Base-by-base conservation (phyloP, 345 rosid genomes). In the Eucalyptus cloeziana region DNA sequence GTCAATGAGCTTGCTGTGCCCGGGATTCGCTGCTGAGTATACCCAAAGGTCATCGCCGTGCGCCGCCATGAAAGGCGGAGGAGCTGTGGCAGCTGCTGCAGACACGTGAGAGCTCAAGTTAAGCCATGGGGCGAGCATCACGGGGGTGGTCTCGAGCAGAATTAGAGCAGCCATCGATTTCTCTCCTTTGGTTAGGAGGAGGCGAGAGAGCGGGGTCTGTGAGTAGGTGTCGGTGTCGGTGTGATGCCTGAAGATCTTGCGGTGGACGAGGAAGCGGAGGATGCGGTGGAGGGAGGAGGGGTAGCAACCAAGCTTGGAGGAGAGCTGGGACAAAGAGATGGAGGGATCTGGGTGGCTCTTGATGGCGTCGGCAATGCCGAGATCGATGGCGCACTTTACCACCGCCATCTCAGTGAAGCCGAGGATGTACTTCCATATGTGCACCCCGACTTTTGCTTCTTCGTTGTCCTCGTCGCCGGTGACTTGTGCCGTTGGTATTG, bases 351-450 rank as follows among this genome's bases (percentile, higher is more conserved):
- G 90, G 27, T 92, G 93, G 91, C 92, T 90, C 87, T 93, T 94
- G 8, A 97, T 89, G 52, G 93, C 95, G 15, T 97, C 97, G 11
- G 97, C 93, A 85, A 96, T 93, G 56, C 95, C 95, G 22, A 97
- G 96, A 87, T 97, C 96, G 58, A 96, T 93, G 87, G 97, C 97
- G 89, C 99, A 96, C 89, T 94, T 97, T 31, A 94, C 94, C 24
- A 90, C 96, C 47, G 96, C 97, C 71, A 91, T 90, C 13, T 94
- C 92, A 6, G 91, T 86, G 88, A 92, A 93, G 7, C 98, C 98
- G 10, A 95, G 91, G 31, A 88, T 81, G 89, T 92, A 94, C 21
- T 87, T 94, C 97, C 96, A 95, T 27, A 94, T 90, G 47, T 95
- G 94, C n/a, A 92, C 88, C 79, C 90, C 91, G 54, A 95, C 96